A percentile compares a stretch with the other conserved stretches of the same genome.
These are phyloP conservation scores for Tricholoma terreum DNA, from an alignment of 768 basidiomycete genomes.

Conservation along the genomic window DNA sequence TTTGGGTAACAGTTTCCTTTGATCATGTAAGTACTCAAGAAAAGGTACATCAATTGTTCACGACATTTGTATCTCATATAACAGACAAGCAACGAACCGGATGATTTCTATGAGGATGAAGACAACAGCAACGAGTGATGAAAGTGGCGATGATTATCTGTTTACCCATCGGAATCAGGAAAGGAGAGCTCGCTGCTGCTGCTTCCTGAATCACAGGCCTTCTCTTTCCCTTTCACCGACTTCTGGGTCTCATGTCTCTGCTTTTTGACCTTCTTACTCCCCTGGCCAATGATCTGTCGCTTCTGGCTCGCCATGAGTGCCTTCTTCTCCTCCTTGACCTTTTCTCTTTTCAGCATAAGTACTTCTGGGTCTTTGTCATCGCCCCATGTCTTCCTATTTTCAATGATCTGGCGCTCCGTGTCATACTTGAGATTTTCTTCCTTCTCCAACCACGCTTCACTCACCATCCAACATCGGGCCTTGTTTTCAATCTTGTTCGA, in stretches of 20 bases:
- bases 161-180: background rate
- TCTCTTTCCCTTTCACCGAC: background rate
- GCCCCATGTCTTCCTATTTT: constrained; percentile 18
- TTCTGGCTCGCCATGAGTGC: background rate
- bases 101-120: background rate
- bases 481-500: constrained; percentile 7
- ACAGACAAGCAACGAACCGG: background rate
- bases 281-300: background rate
- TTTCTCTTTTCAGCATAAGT: background rate
- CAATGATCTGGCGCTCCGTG: constrained; percentile 2
- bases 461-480: constrained; percentile 22
- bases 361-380: constrained; percentile 16
- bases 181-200: background rate
- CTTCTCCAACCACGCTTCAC: constrained; percentile 13
- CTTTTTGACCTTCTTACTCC: background rate
- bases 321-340: background rate
- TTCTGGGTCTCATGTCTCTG: background rate
- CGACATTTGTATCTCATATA: background rate
- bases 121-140: background rate
- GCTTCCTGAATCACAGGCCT: background rate
- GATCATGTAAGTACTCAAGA: constrained; percentile 11
- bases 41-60: background rate
- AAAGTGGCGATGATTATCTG: background rate
- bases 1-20: constrained; percentile 17
- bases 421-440: constrained; percentile 11